Percentiles rank a stretch among this genome's conserved stretches.
phyloP scores from a whole-genome alignment of 495 filamentous ascomycete genomes.

The Daldinia caldariorum region DNA sequence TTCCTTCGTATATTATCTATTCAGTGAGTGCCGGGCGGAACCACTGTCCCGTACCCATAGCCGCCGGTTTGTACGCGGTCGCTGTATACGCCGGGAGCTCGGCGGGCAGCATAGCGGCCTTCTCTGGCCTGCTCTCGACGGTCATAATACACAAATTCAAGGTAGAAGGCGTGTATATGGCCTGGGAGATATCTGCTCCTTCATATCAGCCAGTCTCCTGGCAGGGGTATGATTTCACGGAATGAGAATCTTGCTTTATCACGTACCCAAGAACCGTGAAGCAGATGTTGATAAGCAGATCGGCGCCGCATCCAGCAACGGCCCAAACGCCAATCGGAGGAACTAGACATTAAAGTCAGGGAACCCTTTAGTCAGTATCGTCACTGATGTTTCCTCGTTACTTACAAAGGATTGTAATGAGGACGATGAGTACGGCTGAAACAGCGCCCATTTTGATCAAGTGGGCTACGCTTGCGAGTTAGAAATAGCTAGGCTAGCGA shows the following conservation, averaged over 20 bases:
- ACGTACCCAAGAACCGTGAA: constrained; percentile 71
- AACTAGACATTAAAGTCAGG: constrained; percentile 44
- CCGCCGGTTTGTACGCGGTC: constrained; percentile 80
- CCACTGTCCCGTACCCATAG: constrained; percentile 64
- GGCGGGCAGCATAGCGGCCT: constrained; percentile 57
- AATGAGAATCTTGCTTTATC: constrained; percentile 6
- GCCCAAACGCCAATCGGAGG: constrained; percentile 55
- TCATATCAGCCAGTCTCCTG: constrained; percentile 11
- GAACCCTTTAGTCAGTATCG: not conserved
- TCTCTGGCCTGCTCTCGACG: constrained; percentile 66
- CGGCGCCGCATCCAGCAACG: constrained; percentile 72
- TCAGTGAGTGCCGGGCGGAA: constrained; percentile 44
- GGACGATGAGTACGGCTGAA: constrained; percentile 63
- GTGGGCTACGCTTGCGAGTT: not conserved
- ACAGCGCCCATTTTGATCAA: constrained; percentile 61
- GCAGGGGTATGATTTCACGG: not conserved
- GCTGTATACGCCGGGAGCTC: constrained; percentile 82
- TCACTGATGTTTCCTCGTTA: not conserved
- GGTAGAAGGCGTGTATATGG: constrained; percentile 90
- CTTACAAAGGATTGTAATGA: constrained; percentile 67
- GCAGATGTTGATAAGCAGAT: constrained; percentile 91
- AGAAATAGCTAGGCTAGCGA: not conserved
- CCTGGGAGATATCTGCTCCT: constrained; percentile 73
- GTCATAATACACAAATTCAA: constrained; percentile 87
- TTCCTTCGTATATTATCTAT: not conserved